Evolutionary conservation across 805 yeast species (phyloP), one percentile per base, ranked within the genome.

Genomic region (Wickerhamomyces rabaulensis): DNA sequence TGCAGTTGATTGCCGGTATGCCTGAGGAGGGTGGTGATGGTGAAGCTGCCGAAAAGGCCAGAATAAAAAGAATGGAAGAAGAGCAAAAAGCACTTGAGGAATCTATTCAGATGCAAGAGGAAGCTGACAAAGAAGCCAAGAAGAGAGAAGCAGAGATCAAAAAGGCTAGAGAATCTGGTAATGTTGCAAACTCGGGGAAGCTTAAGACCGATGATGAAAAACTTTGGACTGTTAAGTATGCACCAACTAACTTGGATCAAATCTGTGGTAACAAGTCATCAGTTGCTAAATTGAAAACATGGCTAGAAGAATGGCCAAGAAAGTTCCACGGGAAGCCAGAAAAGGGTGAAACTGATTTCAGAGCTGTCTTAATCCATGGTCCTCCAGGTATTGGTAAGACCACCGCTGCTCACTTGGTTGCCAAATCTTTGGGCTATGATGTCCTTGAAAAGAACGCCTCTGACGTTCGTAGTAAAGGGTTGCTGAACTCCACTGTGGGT

Each of bases 1-100:
- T 87, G 37, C 80, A 82, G 52, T 70, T 94, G 52, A 72, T 94
- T 40, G 57, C 71, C 20, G 76, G 80, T 7, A 87, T 92, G 94
- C 98, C 99, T 0, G 83, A 82, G 3, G 90, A 84, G 52, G 99
- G 99, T 23, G 98, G 98, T 0, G 78, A 76, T 39, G 87, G 95
- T n/a, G 85, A 68, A 15, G 79, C 71, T 4, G 98, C 97, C 0
- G 76, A 76, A 48, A 80, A 79, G 52, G 94, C 94, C 2, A 71
- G 82, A 49, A 71, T 70, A 40, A 89, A 88, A 65, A 74, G 82
- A 49, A 80, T 78, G 50, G 80, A 76, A 47, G 94, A 89, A 56
- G 90, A 85, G 56, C 68, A 67, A 29, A 66, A 67, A 46, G 79
- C 82, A 3, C 48, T 74, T 19, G 75, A 73, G 51, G 82, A 79